A percentile compares a stretch with the other conserved stretches of the same genome.
Evolutionary conservation across 176 grass and related monocot genomes (phyloP).

Genomic region (Phoenix dactylifera): DNA sequence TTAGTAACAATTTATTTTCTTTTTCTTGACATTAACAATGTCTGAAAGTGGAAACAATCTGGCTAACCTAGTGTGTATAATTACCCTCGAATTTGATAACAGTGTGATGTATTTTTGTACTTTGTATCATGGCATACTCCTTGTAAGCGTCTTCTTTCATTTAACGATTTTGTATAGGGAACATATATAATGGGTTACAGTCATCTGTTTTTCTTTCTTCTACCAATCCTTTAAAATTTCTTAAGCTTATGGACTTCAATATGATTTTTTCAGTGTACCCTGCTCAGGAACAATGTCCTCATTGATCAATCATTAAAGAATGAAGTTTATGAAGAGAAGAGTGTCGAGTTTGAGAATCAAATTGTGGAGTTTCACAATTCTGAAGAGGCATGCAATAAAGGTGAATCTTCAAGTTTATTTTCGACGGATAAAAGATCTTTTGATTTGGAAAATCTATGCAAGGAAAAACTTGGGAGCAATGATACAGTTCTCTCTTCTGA

Average conservation of each 20-base stretch:
- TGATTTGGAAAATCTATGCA: slow-evolving; percentile 18
- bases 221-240: slow-evolving; percentile 31
- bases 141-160: too few relatives aligned
- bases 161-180: too few relatives aligned
- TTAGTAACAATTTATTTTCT: too few relatives aligned
- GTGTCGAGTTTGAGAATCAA: slow-evolving; percentile 10
- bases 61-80: too few relatives aligned
- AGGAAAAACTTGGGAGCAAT: slow-evolving; percentile 15
- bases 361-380: neutral
- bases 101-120: too few relatives aligned
- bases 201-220: slow-evolving; percentile 10
- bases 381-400: neutral
- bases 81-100: too few relatives aligned
- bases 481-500: slow-evolving; percentile 40
- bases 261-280: slow-evolving; percentile 87
- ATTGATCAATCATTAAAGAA: slow-evolving; percentile 23
- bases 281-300: slow-evolving; percentile 60
- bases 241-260: slow-evolving; percentile 78
- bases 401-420: slow-evolving; percentile 1
- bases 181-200: neutral
- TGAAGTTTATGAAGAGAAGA: slow-evolving; percentile 21
- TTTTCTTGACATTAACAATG: too few relatives aligned
- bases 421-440: slow-evolving; percentile 5
- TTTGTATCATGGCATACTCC: too few relatives aligned
- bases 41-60: too few relatives aligned